Evolutionary conservation across 495 filamentous ascomycete genomes (phyloP).

Genomic region (Cryomyces antarcticus): DNA sequence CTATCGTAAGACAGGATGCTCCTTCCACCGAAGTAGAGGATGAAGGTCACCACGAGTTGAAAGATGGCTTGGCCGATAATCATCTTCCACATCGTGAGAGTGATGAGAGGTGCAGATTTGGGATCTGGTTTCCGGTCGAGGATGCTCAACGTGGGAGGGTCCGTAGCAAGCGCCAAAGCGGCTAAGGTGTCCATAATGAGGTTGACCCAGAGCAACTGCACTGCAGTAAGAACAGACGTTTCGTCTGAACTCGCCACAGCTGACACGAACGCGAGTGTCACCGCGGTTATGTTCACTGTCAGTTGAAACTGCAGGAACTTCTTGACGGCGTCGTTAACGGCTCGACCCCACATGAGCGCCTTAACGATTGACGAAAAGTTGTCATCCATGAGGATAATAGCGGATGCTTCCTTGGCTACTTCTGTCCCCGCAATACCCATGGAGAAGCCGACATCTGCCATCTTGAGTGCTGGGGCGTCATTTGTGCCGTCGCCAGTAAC

Average conservation of each 20-base stretch:
- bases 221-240: conserved; percentile 58
- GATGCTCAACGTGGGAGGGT: conserved; percentile 49
- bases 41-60: conserved; percentile 59
- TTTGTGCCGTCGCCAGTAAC: conserved; percentile 91
- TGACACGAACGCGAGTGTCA: conserved; percentile 65
- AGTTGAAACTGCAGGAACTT: conserved; percentile 91
- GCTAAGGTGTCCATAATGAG: conserved; percentile 93
- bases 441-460: conserved; percentile 76
- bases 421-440: conserved; percentile 87
- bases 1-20: conserved; percentile 37
- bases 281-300: conserved; percentile 79
- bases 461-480: conserved; percentile 72
- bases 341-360: conserved; percentile 72
- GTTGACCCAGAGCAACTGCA: conserved; percentile 83
- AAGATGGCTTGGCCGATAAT: conserved; percentile 72
- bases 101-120: conserved; percentile 60
- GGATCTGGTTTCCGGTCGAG: conserved; percentile 57
- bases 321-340: conserved; percentile 75
- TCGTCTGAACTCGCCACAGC: conserved; percentile 45
- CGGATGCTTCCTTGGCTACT: conserved; percentile 84
- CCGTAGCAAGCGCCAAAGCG: conserved; percentile 77
- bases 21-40: conserved; percentile 53
- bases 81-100: conserved; percentile 82
- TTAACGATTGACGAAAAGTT: conserved; percentile 83
- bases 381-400: conserved; percentile 85